A percentile compares a stretch with the other conserved stretches of the same genome.
Evolutionary conservation across 176 grass and related monocot genomes (phyloP).

Genomic region (Bolboschoenus planiculmis): DNA sequence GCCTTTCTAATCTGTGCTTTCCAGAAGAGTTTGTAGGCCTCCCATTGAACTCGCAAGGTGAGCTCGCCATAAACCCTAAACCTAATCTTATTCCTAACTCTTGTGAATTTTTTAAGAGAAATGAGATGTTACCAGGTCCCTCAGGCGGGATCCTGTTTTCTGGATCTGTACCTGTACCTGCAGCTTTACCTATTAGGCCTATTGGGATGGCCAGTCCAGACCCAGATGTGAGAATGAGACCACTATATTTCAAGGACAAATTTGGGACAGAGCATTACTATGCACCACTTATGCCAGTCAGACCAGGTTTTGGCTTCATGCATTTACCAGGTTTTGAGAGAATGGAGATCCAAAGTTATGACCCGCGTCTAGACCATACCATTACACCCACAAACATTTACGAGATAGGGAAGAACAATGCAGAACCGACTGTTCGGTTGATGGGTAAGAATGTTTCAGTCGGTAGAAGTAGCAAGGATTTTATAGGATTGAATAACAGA

Average conservation of each 20-base stretch:
- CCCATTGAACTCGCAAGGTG: conserved; percentile 88
- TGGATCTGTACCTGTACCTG: conserved; percentile 17
- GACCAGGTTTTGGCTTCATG: conserved; percentile 34
- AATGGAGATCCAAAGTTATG: conserved; percentile 34
- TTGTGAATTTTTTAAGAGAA: conserved; percentile 30
- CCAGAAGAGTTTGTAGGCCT: conserved; percentile 48
- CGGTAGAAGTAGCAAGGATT: conserved; percentile 42
- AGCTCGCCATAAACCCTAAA: conserved; percentile 56
- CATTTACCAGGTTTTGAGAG: conserved; percentile 46
- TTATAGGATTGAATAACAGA: conserved; percentile 29
- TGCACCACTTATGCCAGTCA: conserved; percentile 17
- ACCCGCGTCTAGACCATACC: conserved; percentile 10
- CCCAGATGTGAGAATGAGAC: conserved; percentile 31
- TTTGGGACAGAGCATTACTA: conserved; percentile 40
- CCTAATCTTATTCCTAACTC: conserved; percentile 29
- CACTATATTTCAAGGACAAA: conserved; percentile 36
- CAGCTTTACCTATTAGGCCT: conserved; percentile 13
- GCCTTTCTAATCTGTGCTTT: conserved; percentile 31
- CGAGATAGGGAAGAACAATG: conserved; percentile 20
- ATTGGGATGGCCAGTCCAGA: conserved; percentile 2
- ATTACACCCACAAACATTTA: neutral
- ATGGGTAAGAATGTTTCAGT: conserved; percentile 87
- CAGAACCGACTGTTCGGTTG: conserved; percentile 65
- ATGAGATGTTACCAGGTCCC: conserved; percentile 26
- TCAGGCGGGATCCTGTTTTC: conserved; percentile 27